A percentile compares a stretch with the other conserved stretches of the same genome.
Evolutionary conservation across 306 rosid genomes (phyloP).

Genomic region (Sicyos baderoa): DNA sequence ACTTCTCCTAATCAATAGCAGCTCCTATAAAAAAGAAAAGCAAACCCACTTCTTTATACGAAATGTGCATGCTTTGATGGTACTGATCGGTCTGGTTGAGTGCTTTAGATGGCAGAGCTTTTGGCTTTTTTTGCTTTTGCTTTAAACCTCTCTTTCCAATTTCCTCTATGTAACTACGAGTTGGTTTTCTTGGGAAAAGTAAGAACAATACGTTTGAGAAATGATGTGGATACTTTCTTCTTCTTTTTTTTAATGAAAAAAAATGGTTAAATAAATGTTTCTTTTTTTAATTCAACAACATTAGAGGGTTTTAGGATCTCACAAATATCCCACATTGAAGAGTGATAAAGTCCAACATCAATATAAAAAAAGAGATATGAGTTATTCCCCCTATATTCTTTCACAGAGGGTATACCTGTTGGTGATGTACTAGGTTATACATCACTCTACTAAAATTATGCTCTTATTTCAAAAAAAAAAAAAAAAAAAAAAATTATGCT

Average conservation of each 20-base stretch:
- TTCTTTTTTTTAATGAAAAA: neutral
- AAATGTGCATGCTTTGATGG: constrained; percentile 2
- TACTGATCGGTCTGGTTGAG: neutral
- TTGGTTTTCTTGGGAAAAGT: constrained; percentile 6
- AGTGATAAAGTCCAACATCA: too few relatives aligned
- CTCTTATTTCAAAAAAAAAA: too few relatives aligned
- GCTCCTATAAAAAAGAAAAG: constrained; percentile 5
- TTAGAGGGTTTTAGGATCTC: too few relatives aligned
- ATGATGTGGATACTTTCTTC: neutral
- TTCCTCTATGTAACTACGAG: constrained; percentile 21
- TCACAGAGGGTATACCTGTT: too few relatives aligned
- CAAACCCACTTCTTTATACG: constrained; percentile 18
- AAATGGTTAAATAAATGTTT: too few relatives aligned
- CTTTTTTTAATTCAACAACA: too few relatives aligned
- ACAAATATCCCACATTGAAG: too few relatives aligned
- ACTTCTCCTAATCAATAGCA: neutral
- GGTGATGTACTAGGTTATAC: too few relatives aligned
- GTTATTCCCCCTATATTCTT: too few relatives aligned
- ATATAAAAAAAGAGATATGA: too few relatives aligned
- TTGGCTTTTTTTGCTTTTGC: constrained; percentile 31
- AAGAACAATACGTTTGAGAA: neutral
- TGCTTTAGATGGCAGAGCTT: neutral
- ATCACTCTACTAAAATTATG: too few relatives aligned
- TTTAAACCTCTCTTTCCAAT: constrained; percentile 30
- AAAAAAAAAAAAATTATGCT: too few relatives aligned